Base-by-base conservation (phyloP, 345 rosid species). In the Iberis pinnata region DNA sequence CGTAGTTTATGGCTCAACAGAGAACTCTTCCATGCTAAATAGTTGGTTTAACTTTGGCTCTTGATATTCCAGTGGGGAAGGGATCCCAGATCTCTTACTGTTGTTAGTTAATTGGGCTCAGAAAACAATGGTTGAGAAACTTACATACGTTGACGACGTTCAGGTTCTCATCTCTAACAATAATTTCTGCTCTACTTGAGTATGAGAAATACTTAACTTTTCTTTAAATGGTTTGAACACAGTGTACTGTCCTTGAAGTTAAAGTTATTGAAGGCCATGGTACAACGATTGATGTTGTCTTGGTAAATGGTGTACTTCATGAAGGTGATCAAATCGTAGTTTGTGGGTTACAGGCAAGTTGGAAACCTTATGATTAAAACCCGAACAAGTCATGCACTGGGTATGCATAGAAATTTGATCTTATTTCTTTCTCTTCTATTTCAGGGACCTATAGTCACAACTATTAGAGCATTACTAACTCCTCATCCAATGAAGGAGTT, bases 401-500 rank as follows among this genome's bases (percentile, higher is more conserved):
- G 43, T 19, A 48, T 18, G 22, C 57, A 36, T 32, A 43, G 10
- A 45, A 38, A 17, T 19, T n/a, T 39, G 35, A 63, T 38, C n/a
- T 32, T 31, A 40, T 48, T 11, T 67, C 50, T 47, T 53, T 10
- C 22, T 38, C 63, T 69, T 63, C 25, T 29, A 18, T 70, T 66
- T 41, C 69, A 92, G 96, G 96, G 89, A 25, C 89, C 96, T 40
- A 92, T 92, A 58, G 92, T 80, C 29, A 88, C 98, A 50, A 64
- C 57, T 1, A 81, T 92, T 67, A 82, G 98, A 74, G 88, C 96
- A 64, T 52, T 92, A 55, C 66, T 92, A 69, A 92, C 95, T 38
- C 96, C 98, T 6, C 98, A 88, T 72, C 96, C 98, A 29, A 90
- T 90, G 98, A 90, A 84, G 75, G 98, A 90, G 81, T 76, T 84